These are phyloP conservation scores for Suhomyces canberraensis DNA, from an alignment of 805 yeast genomes.

Conservation along the genomic window DNA sequence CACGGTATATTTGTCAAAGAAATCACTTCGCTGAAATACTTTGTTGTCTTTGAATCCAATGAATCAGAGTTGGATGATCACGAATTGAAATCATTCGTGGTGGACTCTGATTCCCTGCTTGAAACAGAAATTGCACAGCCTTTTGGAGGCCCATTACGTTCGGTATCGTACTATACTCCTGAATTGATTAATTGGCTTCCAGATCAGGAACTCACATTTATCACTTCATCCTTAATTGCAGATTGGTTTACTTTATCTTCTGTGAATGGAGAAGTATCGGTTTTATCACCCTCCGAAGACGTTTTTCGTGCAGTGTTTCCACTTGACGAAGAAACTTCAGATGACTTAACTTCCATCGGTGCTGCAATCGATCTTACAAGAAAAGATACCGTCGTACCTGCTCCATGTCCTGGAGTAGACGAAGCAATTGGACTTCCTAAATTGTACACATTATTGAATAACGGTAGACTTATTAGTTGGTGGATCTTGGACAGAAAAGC, in stretches of 20 bases:
- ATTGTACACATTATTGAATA: constrained; percentile 57
- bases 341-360: constrained; percentile 73
- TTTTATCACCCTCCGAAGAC: constrained; percentile 58
- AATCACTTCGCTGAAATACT: constrained; percentile 1
- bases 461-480: constrained; percentile 64
- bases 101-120: constrained; percentile 9
- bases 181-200: constrained; percentile 41
- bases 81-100: constrained; percentile 21
- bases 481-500: constrained; percentile 57
- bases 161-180: constrained; percentile 43
- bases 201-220: constrained; percentile 27
- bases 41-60: constrained; percentile 24
- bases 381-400: constrained; percentile 34
- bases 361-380: constrained; percentile 57
- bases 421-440: constrained; percentile 62
- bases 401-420: constrained; percentile 60
- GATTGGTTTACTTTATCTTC: constrained; percentile 25
- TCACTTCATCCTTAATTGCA: constrained; percentile 62
- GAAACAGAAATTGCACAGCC: constrained; percentile 48
- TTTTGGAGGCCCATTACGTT: constrained; percentile 40
- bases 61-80: constrained; percentile 29
- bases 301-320: constrained; percentile 73
- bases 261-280: constrained; percentile 7
- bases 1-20: constrained; percentile 1
- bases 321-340: constrained; percentile 58